Conservation (phyloP, 805 yeast species). For the Metschnikowia lochheadii region DNA sequence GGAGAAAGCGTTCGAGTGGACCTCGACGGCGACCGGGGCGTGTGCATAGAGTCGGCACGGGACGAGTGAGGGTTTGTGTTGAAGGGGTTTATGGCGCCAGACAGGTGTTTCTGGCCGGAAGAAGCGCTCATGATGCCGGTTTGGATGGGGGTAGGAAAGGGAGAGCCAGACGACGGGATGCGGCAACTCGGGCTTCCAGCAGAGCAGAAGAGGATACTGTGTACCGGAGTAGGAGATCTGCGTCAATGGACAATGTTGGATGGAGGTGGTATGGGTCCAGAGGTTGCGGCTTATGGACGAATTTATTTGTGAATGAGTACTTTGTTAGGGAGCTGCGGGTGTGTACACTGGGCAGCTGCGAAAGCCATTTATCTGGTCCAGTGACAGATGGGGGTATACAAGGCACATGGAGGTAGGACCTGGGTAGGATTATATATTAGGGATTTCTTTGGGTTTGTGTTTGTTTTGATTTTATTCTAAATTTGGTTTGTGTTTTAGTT, state of each 20-base stretch:
- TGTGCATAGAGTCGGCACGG: slow-evolving; percentile 16
- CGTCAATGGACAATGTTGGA: background rate
- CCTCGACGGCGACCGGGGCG: slow-evolving; percentile 41
- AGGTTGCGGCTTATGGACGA: slow-evolving; percentile 4
- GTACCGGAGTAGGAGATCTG: background rate
- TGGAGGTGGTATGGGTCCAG: background rate
- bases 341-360: background rate
- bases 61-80: slow-evolving; percentile 1
- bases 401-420: too few species aligned
- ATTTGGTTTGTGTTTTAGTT: too few species aligned
- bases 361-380: background rate
- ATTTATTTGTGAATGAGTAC: slow-evolving; percentile 3
- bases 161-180: background rate
- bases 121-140: slow-evolving; percentile 3
- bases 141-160: background rate
- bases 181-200: slow-evolving; percentile 1
- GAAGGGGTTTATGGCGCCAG: slow-evolving; percentile 5
- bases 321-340: slow-evolving; percentile 5
- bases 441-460: too few species aligned
- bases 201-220: background rate
- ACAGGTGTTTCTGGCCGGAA: background rate
- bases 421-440: too few species aligned
- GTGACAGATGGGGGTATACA: background rate
- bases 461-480: too few species aligned
- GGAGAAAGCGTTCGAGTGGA: slow-evolving; percentile 38